These are phyloP conservation scores for Dillenia turbinata DNA, from an alignment of 164 flowering plant species.

Conservation along the genomic window DNA sequence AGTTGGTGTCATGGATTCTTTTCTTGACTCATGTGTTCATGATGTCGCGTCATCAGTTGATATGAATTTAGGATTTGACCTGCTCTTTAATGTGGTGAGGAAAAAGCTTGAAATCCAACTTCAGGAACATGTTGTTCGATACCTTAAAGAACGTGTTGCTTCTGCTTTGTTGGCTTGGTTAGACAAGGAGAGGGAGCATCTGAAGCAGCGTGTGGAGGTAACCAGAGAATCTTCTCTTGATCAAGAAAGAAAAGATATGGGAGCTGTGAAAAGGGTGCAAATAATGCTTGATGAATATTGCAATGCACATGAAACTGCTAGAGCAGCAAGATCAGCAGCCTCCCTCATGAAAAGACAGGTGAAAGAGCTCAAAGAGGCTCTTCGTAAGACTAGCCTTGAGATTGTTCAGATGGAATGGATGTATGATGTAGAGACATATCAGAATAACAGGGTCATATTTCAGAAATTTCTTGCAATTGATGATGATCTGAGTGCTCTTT, in stretches of 20 bases:
- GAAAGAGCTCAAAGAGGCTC: slow-evolving; percentile 65
- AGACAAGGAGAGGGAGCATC: slow-evolving; percentile 60
- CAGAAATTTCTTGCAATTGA: slow-evolving; percentile 43
- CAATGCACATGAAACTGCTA: slow-evolving; percentile 85
- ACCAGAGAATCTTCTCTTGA: slow-evolving; percentile 38
- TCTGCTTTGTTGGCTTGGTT: slow-evolving; percentile 54
- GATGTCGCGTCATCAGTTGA: slow-evolving; percentile 66
- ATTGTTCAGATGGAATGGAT: slow-evolving; percentile 91
- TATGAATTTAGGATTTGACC: slow-evolving; percentile 82
- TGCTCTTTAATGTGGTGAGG: slow-evolving; percentile 57
- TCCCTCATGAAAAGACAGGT: slow-evolving; percentile 66
- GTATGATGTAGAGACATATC: slow-evolving; percentile 44
- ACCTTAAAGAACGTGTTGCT: slow-evolving; percentile 61
- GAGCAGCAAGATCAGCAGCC: slow-evolving; percentile 84
- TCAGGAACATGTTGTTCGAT: slow-evolving; percentile 54
- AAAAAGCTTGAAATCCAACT: slow-evolving; percentile 65
- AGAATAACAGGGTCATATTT: slow-evolving; percentile 37
- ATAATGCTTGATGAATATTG: slow-evolving; percentile 87
- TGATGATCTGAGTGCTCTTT: slow-evolving; percentile 43
- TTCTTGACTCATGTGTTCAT: slow-evolving; percentile 81
- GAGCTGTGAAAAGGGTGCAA: slow-evolving; percentile 55
- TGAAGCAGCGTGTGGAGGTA: slow-evolving; percentile 37
- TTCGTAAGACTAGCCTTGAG: slow-evolving; percentile 62
- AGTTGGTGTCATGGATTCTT: slow-evolving; percentile 64
- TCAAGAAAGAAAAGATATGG: slow-evolving; percentile 41